Evolutionary conservation across 73 alveolate species (phyloP).

Genomic region (Symbiodinium pilosum): DNA sequence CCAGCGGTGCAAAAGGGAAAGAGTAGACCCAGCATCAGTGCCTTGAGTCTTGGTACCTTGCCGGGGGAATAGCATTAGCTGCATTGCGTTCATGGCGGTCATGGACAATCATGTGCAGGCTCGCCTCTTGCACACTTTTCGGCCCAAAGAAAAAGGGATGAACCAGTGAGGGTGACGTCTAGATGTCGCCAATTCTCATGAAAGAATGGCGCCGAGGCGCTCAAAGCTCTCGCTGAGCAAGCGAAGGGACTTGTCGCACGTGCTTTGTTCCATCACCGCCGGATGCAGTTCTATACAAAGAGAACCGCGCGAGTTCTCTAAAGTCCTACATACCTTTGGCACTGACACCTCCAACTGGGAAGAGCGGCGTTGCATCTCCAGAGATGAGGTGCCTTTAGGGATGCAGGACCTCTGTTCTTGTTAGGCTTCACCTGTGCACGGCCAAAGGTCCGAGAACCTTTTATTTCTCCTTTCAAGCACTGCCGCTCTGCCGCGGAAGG

Average conservation of each 20-base stretch:
- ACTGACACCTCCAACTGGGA: slow-evolving; percentile 93
- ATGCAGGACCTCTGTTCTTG: no score
- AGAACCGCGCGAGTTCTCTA: slow-evolving; percentile 6
- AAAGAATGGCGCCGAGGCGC: slow-evolving; percentile 35
- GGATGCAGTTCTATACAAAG: slow-evolving; percentile 37
- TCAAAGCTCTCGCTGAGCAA: slow-evolving; percentile 75
- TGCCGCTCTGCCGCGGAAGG: slow-evolving; percentile 30
- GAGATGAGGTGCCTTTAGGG: slow-evolving; percentile 79
- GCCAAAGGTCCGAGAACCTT: slow-evolving; percentile 74
- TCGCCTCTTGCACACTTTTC: no score
- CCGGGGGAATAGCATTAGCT: no score
- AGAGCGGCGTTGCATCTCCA: slow-evolving; percentile 81
- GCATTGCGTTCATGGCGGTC: no score
- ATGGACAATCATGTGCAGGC: no score
- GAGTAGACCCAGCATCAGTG: no score
- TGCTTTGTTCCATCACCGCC: slow-evolving; percentile 85
- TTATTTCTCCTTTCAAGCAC: slow-evolving; percentile 81
- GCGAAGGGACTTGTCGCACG: slow-evolving; percentile 65
- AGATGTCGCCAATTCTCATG: background rate
- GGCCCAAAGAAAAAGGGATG: background rate
- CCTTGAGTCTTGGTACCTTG: no score
- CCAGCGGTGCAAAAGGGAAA: no score
- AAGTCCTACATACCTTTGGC: slow-evolving; percentile 86
- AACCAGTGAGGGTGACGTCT: background rate
- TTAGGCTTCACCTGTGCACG: no score